These are phyloP conservation scores for Russula sp. DNA, from an alignment of 768 basidiomycete species.

Conservation along the genomic window DNA sequence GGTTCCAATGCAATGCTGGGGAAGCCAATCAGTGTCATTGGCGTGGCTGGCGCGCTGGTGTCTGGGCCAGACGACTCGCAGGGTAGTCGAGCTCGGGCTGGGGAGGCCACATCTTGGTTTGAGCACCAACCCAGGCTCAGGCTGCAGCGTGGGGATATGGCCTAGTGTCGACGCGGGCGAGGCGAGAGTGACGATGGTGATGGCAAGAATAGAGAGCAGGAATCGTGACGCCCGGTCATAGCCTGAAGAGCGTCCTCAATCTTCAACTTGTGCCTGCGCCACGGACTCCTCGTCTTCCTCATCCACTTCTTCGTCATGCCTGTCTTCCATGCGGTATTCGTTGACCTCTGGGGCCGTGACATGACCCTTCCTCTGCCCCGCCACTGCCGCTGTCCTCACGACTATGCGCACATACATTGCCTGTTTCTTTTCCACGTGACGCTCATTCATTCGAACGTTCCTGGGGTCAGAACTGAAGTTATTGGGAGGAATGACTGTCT, in stretches of 20 bases:
- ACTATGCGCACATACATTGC: background rate
- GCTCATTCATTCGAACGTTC: background rate
- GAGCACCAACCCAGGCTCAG: background rate
- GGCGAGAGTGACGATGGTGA: background rate
- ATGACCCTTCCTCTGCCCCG: background rate
- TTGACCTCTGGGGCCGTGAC: background rate
- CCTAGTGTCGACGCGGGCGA: background rate
- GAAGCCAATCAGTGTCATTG: background rate
- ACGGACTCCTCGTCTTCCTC: too few relatives aligned
- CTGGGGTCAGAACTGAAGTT: background rate
- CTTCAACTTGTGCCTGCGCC: background rate
- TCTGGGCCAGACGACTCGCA: background rate
- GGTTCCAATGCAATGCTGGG: background rate
- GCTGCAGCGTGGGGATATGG: background rate
- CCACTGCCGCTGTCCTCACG: background rate
- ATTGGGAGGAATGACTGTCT: too few relatives aligned
- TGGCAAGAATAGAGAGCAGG: background rate
- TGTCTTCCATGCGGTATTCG: background rate
- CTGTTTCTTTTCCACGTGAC: background rate
- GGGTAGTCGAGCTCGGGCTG: conserved; percentile 10
- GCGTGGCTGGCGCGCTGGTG: background rate
- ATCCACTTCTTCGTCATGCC: background rate
- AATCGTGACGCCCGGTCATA: background rate
- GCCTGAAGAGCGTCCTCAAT: background rate
- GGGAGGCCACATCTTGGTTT: background rate